Percentiles rank a stretch among this genome's conserved stretches.
Conservation (phyloP, 768 basidiomycete genomes). For the Harrya chromipes region DNA sequence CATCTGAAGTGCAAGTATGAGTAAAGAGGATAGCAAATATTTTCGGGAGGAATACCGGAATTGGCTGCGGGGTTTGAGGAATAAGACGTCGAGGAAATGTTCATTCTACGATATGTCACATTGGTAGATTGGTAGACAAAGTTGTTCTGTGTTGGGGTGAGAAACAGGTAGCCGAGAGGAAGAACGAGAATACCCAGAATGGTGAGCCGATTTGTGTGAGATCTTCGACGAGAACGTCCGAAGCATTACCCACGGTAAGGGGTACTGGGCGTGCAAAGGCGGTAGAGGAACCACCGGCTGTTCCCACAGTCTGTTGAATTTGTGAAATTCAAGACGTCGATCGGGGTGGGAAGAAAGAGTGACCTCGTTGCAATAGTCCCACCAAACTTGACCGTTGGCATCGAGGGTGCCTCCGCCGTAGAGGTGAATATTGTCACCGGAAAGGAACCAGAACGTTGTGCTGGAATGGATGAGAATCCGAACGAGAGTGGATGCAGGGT, state of each 20-base stretch:
- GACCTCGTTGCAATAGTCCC: conserved; percentile 29
- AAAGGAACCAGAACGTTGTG: conserved; percentile 41
- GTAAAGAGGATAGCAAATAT: not conserved
- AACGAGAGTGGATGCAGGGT: not conserved
- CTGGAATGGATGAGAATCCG: conserved; percentile 13
- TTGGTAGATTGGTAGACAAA: conserved; percentile 43
- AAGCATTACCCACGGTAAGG: conserved; percentile 42
- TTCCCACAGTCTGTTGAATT: conserved; percentile 33
- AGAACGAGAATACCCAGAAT: conserved; percentile 34
- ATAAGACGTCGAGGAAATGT: conserved; percentile 34
- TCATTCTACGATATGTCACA: conserved; percentile 40
- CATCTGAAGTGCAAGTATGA: conserved; percentile 27
- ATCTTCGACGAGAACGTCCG: conserved; percentile 39
- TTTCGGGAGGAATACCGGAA: conserved; percentile 23
- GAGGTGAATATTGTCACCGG: conserved; percentile 34
- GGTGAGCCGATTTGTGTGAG: conserved; percentile 40
- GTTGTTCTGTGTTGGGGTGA: conserved; percentile 23
- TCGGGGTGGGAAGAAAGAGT: not conserved
- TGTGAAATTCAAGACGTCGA: not conserved
- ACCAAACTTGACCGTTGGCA: conserved; percentile 46
- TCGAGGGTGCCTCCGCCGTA: conserved; percentile 45
- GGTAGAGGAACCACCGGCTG: conserved; percentile 40
- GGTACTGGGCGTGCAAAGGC: conserved; percentile 44
- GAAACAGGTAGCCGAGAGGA: not conserved
- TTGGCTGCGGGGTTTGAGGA: conserved; percentile 29